These are phyloP conservation scores for Trametes cubensis DNA, from an alignment of 768 basidiomycete species.

Conservation along the genomic window DNA sequence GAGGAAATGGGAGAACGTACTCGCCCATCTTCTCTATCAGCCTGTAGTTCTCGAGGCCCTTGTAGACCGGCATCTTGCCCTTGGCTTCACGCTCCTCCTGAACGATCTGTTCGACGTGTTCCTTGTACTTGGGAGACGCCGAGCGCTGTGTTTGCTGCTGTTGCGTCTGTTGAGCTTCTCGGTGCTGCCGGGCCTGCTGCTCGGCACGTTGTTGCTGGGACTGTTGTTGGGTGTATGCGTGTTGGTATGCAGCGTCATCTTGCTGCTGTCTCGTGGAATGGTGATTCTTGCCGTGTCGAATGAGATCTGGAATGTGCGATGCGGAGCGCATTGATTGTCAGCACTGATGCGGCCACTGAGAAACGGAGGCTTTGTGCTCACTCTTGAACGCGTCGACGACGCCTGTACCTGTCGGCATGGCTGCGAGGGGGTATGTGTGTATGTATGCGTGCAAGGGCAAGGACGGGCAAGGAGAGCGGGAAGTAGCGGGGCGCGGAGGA, in stretches of 20 bases:
- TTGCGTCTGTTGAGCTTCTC: slow-evolving; percentile 31
- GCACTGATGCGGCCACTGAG: slow-evolving; percentile 8
- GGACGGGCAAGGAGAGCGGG: neutral
- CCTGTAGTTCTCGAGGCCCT: slow-evolving; percentile 79
- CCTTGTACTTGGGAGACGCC: slow-evolving; percentile 39
- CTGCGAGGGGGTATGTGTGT: slow-evolving; percentile 16
- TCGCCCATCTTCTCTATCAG: slow-evolving; percentile 91
- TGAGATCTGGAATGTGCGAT: slow-evolving; percentile 44
- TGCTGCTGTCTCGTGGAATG: slow-evolving; percentile 27
- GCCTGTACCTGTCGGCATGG: slow-evolving; percentile 60
- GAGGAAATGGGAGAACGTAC: slow-evolving; percentile 50
- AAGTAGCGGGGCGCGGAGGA: neutral
- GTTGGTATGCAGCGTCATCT: slow-evolving; percentile 25
- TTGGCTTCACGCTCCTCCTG: slow-evolving; percentile 75
- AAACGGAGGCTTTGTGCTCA: slow-evolving; percentile 36
- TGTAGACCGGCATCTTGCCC: slow-evolving; percentile 81
- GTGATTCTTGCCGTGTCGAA: slow-evolving; percentile 56
- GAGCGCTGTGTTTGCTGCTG: slow-evolving; percentile 39
- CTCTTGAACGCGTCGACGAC: slow-evolving; percentile 92
- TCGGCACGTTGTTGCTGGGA: slow-evolving; percentile 20
- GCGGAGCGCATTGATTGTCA: neutral
- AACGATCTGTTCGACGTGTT: slow-evolving; percentile 65
- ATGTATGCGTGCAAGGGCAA: neutral
- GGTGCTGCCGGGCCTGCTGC: slow-evolving; percentile 23
- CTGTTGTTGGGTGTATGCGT: slow-evolving; percentile 1